Percentiles rank a stretch among this genome's conserved stretches.
These are phyloP conservation scores for Verticillium isaacii DNA, from an alignment of 2,329 filamentous ascomycete genomes.

Conservation along the genomic window DNA sequence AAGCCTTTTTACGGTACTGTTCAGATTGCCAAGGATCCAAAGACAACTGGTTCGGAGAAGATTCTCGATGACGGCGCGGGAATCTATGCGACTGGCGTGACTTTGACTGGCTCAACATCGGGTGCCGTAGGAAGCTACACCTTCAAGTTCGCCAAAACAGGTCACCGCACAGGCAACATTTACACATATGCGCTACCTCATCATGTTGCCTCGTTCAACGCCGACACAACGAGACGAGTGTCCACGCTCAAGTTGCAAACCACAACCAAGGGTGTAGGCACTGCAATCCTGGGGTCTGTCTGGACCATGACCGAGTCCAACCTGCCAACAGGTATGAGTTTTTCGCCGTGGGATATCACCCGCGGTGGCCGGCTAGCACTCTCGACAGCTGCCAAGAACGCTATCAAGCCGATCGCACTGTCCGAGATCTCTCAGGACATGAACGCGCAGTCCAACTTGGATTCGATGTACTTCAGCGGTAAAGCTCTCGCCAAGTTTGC, in stretches of 20 bases:
- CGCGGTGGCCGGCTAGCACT: conserved; percentile 35
- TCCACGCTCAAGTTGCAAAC: conserved; percentile 59
- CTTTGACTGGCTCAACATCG: conserved; percentile 52
- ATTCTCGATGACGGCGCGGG: conserved; percentile 66
- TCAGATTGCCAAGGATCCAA: conserved; percentile 72
- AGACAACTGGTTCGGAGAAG: conserved; percentile 42
- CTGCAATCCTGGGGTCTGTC: conserved; percentile 58
- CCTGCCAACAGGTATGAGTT: conserved; percentile 63
- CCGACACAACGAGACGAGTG: conserved; percentile 36
- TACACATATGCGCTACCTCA: conserved; percentile 79
- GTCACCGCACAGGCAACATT: conserved; percentile 46
- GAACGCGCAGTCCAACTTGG: conserved; percentile 55
- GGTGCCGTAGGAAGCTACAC: conserved; percentile 59
- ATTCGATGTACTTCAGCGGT: conserved; percentile 80
- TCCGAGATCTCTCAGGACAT: conserved; percentile 67
- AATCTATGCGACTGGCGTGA: conserved; percentile 57
- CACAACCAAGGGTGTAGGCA: conserved; percentile 74
- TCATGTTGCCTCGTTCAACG: conserved; percentile 65
- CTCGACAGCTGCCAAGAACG: conserved; percentile 39
- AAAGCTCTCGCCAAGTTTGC: conserved; percentile 70
- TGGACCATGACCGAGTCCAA: conserved; percentile 67
- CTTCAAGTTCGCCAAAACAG: conserved; percentile 61
- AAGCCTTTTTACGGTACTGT: conserved; percentile 64
- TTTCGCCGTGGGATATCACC: conserved; percentile 62
- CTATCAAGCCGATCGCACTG: conserved; percentile 51